Evolutionary conservation across 768 basidiomycete genomes (phyloP), one percentile per base, ranked within the genome.

Genomic region (Boletus sp.): DNA sequence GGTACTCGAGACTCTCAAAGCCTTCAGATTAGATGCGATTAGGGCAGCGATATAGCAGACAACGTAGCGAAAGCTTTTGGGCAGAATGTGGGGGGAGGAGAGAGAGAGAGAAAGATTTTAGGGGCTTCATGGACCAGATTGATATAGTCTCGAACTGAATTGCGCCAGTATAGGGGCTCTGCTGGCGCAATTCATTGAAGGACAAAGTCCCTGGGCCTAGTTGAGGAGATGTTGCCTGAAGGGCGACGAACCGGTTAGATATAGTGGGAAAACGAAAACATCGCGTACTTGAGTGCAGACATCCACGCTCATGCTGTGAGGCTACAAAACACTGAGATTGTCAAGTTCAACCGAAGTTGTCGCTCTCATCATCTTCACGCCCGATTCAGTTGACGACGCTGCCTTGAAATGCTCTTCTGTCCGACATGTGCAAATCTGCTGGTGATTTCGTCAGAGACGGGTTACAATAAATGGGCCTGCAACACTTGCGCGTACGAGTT

Each of bases 401-500:
- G 4, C 12, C 4, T 36, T 20, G 29, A 37, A n/a, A 95, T 96
- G 92, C 79, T 95, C 36, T 96, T 96, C 78, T 98, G 96, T 70
- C 96, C 96, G 32, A 92, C 88, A 52, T 98, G 96, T 67, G 85
- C 91, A 30, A 98, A 98, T 72, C 78, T 92, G 44, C 82, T 95
- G 15, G 80, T 89, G 45, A 86, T 92, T 48, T 90, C 87, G 5
- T 77, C 83, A 7, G 88, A 90, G 58, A 86, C 86, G 0, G 87
- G 89, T 1, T 86, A 85, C 70, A 90, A 96, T 76, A 94, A 93
- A 78, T 96, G 92, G 89, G 87, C 87, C 0, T 98, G 94, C 69
- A 90, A 91, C 64, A 86, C 89, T 1, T 98, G 97, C 69, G 87
- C 97, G 4, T 99, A 98, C 69, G 92, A 98, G 67, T 98, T 95